phyloP scores from a whole-genome alignment of 2,329 filamentous ascomycete genomes.

The Mycosphaerella sp. region DNA sequence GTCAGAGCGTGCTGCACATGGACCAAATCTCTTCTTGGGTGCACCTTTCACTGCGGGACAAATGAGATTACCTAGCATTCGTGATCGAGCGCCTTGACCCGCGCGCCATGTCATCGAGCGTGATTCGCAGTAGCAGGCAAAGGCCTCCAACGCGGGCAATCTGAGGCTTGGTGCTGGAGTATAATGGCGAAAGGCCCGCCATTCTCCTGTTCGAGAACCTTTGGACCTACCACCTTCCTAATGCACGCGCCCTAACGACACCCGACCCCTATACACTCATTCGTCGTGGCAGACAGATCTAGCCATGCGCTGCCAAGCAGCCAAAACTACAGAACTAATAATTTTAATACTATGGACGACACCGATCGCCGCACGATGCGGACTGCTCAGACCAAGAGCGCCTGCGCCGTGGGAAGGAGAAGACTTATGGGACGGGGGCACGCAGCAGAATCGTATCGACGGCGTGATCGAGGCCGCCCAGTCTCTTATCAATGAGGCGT shows the following conservation, averaged over 20 bases:
- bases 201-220: not conserved
- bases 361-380: not conserved
- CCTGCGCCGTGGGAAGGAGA: not conserved
- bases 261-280: constrained; percentile 1
- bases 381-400: not conserved
- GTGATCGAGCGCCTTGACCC: not conserved
- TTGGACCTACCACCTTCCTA: not conserved
- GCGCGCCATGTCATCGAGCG: not conserved
- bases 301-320: constrained; percentile 4
- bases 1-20: not conserved
- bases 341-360: not conserved
- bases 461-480: constrained; percentile 2
- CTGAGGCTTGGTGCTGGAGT: not conserved
- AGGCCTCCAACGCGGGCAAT: constrained; percentile 1
- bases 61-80: constrained; percentile 1
- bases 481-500: constrained; percentile 2
- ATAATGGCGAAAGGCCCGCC: not conserved
- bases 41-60: not conserved
- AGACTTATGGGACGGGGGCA: not conserved
- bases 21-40: not conserved
- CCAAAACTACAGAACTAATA: not conserved
- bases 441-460: constrained; percentile 5
- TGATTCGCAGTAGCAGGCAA: not conserved
- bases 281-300: not conserved
- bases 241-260: constrained; percentile 1